Conservation (phyloP, 2,329 filamentous ascomycete species). For the Xylaria sp. region DNA sequence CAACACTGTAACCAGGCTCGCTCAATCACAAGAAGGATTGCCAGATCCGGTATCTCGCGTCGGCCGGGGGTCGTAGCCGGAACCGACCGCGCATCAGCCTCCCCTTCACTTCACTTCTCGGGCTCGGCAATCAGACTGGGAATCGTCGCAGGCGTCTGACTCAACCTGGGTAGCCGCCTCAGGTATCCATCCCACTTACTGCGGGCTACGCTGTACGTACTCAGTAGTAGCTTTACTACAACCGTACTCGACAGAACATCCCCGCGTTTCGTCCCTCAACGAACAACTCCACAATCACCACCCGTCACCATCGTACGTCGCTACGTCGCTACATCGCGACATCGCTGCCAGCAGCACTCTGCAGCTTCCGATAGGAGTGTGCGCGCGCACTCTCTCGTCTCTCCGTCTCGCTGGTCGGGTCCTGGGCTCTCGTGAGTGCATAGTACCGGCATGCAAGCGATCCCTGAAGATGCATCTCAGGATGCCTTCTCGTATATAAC, state of each 20-base stretch:
- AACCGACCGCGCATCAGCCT: conserved; percentile 27
- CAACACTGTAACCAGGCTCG: neutral
- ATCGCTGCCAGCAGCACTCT: neutral
- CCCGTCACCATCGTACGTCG: neutral
- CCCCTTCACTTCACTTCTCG: conserved; percentile 18
- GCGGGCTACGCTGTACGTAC: no score
- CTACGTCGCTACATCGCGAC: neutral
- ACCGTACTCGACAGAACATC: no score
- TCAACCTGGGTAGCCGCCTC: neutral
- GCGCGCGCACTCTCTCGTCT: neutral
- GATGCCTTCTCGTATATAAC: conserved; percentile 61
- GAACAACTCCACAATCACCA: no score
- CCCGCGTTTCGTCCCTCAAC: no score
- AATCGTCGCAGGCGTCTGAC: conserved; percentile 14
- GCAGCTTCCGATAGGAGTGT: conserved; percentile 1
- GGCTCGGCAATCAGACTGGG: conserved; percentile 12
- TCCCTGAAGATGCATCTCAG: conserved; percentile 59
- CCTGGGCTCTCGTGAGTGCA: conserved; percentile 52
- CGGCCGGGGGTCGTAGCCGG: conserved; percentile 23
- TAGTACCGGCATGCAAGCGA: conserved; percentile 53
- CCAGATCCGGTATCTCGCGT: conserved; percentile 25
- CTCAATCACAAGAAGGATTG: conserved; percentile 11
- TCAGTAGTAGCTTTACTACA: no score
- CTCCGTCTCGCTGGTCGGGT: neutral
- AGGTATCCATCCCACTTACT: no score